Base-by-base conservation (phyloP, 1,284 basidiomycete genomes). In the Cutaneotrichosporon cavernicola region DNA sequence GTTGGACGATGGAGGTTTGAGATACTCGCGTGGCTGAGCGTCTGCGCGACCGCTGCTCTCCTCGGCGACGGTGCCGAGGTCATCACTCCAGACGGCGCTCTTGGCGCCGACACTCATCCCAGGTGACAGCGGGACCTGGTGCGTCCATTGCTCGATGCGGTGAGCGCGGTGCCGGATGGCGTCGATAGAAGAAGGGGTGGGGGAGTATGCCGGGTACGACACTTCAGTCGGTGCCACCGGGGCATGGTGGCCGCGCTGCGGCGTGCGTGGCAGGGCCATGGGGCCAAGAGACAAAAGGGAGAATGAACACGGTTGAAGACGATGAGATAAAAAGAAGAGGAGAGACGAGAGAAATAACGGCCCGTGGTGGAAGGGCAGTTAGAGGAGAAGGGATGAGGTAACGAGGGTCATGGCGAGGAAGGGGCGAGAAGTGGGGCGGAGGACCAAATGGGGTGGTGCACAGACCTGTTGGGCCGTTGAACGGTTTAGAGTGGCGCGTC, bases 171-270 rank as follows among this genome's bases (percentile, higher is more conserved):
- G 53, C n/a, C 43, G 59, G 46, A 64, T 56, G 7, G 58, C 58
- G 40, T 66, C 65, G 21, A 70, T 16, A 14, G 61, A 63, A 10
- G 70, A 70, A 10, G 69, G 70, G 1, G 66, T 58, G 26, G 65
- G 69, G 3, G 69, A 70, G 38, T 65, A 70, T 9, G 58, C 46
- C 14, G 68, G 50, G 40, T 68, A 68, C 14, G 65, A 61, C 32
- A 55, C 56, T 26, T 67, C 63, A 16, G 59, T 40, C 16, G 26
- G 14, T 30, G 49, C 21, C 34, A 18, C 40, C 46, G 31, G 52
- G 36, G 34, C 30, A 31, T 1, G 18, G 18, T 7, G 26, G 26
- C 32, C 46, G 16, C 31, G 30, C 18, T 32, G 40, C 30, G 59
- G 58, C 38, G 50, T 61, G n/a, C 47, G 55, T 22, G 13, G 40